These are phyloP conservation scores for Verticillium longisporum DNA, from an alignment of 2,329 filamentous ascomycete species.

Conservation along the genomic window DNA sequence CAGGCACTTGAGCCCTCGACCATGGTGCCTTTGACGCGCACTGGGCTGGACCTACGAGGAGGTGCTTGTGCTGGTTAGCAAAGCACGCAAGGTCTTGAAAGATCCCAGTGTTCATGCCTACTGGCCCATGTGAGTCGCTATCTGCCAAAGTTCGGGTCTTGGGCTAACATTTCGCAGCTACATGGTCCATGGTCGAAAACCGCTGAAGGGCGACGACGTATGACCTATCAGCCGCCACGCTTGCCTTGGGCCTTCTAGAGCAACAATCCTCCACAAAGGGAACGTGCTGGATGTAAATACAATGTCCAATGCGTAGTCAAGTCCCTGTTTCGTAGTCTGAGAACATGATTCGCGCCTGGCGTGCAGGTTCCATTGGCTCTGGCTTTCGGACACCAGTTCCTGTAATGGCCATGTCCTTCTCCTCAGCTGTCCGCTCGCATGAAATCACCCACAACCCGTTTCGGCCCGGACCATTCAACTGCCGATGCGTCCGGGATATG, in stretches of 20 bases:
- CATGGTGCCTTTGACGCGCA: conserved; percentile 27
- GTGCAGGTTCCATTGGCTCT: no score
- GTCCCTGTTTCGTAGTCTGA: background rate
- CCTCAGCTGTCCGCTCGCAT: background rate
- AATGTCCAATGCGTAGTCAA: background rate
- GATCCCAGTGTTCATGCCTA: conserved; percentile 19
- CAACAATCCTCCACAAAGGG: background rate
- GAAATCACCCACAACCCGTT: background rate
- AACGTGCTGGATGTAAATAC: no score
- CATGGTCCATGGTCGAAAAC: conserved; percentile 9
- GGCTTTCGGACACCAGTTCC: no score
- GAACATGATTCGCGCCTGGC: no score
- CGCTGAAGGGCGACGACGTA: background rate
- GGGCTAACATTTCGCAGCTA: background rate
- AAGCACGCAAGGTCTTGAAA: conserved; percentile 16
- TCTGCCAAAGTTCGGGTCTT: background rate
- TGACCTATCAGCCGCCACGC: background rate
- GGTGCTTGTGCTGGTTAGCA: conserved; percentile 15
- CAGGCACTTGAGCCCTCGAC: conserved; percentile 25
- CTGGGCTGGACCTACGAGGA: conserved; percentile 26
- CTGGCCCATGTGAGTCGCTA: conserved; percentile 8
- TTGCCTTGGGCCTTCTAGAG: background rate
- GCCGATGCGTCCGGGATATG: background rate
- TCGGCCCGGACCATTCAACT: background rate
- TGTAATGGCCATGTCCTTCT: no score